phyloP scores from a whole-genome alignment of 2,329 filamentous ascomycete genomes.

The Pseudogymnoascus sp. region DNA sequence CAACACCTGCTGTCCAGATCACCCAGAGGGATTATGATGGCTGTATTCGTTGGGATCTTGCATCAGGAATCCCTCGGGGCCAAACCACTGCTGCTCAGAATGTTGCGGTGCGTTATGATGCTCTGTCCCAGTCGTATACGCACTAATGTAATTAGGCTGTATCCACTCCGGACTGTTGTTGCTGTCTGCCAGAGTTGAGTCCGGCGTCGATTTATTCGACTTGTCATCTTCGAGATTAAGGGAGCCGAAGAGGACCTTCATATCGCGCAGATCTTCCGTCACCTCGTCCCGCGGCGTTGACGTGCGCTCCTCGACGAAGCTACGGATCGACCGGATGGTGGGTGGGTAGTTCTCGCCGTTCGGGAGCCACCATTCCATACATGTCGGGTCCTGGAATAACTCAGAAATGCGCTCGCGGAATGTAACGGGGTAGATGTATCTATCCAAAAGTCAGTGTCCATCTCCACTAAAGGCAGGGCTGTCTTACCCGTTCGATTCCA shows the following conservation, averaged over 20 bases:
- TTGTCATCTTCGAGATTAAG: constrained; percentile 42
- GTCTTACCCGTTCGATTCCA: constrained; percentile 71
- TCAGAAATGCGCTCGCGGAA: constrained; percentile 69
- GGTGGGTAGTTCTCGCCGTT: constrained; percentile 67
- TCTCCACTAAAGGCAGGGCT: background rate
- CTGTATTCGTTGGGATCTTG: background rate
- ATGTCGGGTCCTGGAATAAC: constrained; percentile 61
- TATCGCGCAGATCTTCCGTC: constrained; percentile 60
- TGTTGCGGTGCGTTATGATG: background rate
- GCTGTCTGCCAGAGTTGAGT: background rate
- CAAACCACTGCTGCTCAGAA: background rate
- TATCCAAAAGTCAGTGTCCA: constrained; percentile 31
- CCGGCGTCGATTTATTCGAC: background rate
- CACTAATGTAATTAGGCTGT: background rate
- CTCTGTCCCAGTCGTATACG: background rate
- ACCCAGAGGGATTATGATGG: background rate
- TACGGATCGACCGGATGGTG: constrained; percentile 66
- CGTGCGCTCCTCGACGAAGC: constrained; percentile 72
- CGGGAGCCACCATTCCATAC: constrained; percentile 82
- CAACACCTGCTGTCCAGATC: background rate
- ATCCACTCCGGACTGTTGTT: background rate
- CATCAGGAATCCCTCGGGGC: background rate
- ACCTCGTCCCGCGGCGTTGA: constrained; percentile 47
- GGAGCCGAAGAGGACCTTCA: constrained; percentile 63
- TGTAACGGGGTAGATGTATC: constrained; percentile 72